Evolutionary conservation across 2,329 filamentous ascomycete genomes (phyloP).

Genomic region (Emericellopsis atlantica): DNA sequence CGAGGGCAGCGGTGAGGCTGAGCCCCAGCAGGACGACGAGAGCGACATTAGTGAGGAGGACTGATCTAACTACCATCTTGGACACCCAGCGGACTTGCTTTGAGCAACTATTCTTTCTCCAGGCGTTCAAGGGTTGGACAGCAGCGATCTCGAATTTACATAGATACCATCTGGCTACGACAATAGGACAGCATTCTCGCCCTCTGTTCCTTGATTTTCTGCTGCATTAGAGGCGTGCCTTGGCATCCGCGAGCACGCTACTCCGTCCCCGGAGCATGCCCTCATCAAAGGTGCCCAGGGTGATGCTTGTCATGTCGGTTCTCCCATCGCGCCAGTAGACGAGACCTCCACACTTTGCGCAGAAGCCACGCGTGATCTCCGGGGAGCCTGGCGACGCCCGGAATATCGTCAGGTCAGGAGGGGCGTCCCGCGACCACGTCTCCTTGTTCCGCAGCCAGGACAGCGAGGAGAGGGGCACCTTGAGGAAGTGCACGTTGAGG

Average conservation of each 20-base stretch:
- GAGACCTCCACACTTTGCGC: constrained; percentile 32
- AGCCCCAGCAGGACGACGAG: constrained; percentile 35
- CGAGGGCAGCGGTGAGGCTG: constrained; percentile 31
- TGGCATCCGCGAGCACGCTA: constrained; percentile 21
- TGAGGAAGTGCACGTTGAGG: constrained; percentile 28
- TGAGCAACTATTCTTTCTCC: not conserved
- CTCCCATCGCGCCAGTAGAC: constrained; percentile 29
- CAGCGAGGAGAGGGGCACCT: constrained; percentile 19
- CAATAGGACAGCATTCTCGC: constrained; percentile 7
- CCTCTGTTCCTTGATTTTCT: constrained; percentile 36
- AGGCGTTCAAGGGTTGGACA: not conserved
- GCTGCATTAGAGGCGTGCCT: constrained; percentile 19
- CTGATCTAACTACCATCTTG: constrained; percentile 14
- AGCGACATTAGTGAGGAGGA: constrained; percentile 58
- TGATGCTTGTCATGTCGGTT: constrained; percentile 16
- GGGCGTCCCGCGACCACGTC: constrained; percentile 5
- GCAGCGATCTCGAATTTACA: not conserved
- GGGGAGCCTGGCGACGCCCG: constrained; percentile 20
- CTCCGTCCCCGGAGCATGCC: constrained; percentile 27
- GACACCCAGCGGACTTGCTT: constrained; percentile 3
- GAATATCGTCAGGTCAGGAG: constrained; percentile 19
- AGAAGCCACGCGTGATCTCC: constrained; percentile 29
- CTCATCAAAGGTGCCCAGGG: constrained; percentile 31
- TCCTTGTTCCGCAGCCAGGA: constrained; percentile 15
- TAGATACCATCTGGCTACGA: not conserved